Base-by-base conservation (phyloP, 2,329 filamentous ascomycete species). In the Ophiostoma piceae region DNA sequence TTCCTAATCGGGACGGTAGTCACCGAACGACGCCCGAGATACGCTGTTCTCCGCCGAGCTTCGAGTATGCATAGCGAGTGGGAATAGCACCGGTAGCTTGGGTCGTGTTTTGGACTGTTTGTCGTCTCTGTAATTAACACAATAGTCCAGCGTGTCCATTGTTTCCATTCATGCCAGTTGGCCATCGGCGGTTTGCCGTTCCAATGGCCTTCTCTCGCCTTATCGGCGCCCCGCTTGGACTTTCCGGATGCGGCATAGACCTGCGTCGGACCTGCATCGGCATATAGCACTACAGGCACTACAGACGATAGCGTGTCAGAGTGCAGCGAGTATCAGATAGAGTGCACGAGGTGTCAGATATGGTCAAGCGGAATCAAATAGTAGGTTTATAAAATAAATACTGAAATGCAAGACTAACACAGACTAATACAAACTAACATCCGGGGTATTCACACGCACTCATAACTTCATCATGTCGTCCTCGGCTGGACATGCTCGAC, bases 201-300 rank as follows among this genome's bases (percentile, higher is more conserved):
- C 51, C 51, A 57, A 57, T 64, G 60, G 16, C 60, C 29, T 22
- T 29, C 32, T 9, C 16, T n/a, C 32, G 29, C 35, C 62, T 65
- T 66, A 66, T 66, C 65, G 65, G 57, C 39, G 39, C n/a, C 57
- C 39, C 65, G 65, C 65, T 66, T 66, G 65, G 65, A 66, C 65
- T 29, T 66, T 14, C 65, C 26, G 14, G 2, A 26, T 29, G n/a
- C 11, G 65, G 65, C 41, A 26, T 66, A 66, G 64, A 32, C 39
- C 39, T 11, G 39, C 39, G 26, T 26, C 64, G 57, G 57, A 62
- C 64, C 64, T 41, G 37, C 37, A 66, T 66, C 32, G 67, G 47
- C 67, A 39, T 37, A 12, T n/a, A 39, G 43, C 29, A 39, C 37
- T 22, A 14, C 19, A n/a, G 19, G 51, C 22, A 26, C 51, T 57